Conservation (phyloP, 2,329 filamentous ascomycete species). For the Claviceps citrina region DNA sequence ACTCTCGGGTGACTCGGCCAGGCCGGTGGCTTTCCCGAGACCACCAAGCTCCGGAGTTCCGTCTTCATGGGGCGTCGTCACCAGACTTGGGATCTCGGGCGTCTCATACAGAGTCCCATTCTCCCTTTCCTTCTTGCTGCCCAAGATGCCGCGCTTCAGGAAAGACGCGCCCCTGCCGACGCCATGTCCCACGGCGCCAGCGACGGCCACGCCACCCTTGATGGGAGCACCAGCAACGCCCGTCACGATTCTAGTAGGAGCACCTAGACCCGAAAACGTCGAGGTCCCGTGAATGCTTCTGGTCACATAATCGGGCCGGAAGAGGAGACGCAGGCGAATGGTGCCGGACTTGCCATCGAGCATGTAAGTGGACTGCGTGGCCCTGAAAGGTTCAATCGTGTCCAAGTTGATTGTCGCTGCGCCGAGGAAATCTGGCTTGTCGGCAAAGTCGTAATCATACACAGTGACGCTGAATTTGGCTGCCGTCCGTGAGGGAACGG, state of each 20-base stretch:
- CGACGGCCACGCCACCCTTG: conserved; percentile 73
- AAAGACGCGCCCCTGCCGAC: conserved; percentile 86
- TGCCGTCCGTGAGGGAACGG: conserved; percentile 67
- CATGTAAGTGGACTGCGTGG: conserved; percentile 55
- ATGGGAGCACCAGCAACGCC: conserved; percentile 75
- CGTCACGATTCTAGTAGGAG: conserved; percentile 75
- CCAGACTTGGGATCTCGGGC: conserved; percentile 23
- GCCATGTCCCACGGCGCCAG: conserved; percentile 54
- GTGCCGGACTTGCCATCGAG: conserved; percentile 83
- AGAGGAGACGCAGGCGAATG: conserved; percentile 70
- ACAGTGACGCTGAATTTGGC: conserved; percentile 72
- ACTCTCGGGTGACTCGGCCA: conserved; percentile 20
- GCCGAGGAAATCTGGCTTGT: conserved; percentile 85
- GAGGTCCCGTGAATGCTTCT: conserved; percentile 78
- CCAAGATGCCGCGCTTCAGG: conserved; percentile 68
- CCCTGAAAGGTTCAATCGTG: conserved; percentile 69
- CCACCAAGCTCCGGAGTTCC: conserved; percentile 22
- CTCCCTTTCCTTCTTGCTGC: conserved; percentile 51
- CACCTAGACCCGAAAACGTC: conserved; percentile 79
- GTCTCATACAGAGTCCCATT: conserved; percentile 31
- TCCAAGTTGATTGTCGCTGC: conserved; percentile 60
- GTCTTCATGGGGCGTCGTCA: conserved; percentile 15
- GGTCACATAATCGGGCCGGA: conserved; percentile 83
- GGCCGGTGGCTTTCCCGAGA: conserved; percentile 26
- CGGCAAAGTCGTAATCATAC: conserved; percentile 93